Percentiles rank a stretch among this genome's conserved stretches.
These are phyloP conservation scores for Chondrus crispus DNA, from an alignment of 23 red algal species.

Conservation along the genomic window DNA sequence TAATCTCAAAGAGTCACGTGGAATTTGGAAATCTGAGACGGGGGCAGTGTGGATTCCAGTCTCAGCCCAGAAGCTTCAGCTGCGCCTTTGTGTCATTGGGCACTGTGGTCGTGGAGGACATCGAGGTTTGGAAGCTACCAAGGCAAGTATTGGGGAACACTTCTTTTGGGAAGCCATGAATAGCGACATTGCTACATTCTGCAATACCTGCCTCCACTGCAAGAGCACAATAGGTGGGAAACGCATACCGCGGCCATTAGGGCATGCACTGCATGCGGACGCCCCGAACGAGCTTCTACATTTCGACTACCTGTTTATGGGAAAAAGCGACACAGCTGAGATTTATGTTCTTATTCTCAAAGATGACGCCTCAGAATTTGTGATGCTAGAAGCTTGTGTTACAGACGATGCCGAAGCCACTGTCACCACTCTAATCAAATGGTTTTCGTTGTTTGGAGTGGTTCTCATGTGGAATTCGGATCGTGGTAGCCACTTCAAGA, in stretches of 20 bases:
- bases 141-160: background rate
- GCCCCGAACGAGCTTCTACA: background rate
- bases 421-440: background rate
- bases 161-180: background rate
- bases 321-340: background rate
- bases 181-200: background rate
- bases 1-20: background rate
- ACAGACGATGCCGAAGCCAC: background rate
- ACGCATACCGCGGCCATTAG: background rate
- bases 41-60: background rate
- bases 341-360: conserved; percentile 9
- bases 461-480: background rate
- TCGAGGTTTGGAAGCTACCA: background rate
- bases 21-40: background rate
- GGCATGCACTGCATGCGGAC: background rate
- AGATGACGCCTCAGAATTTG: background rate
- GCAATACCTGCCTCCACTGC: background rate
- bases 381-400: background rate
- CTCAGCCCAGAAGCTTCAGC: background rate
- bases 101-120: background rate
- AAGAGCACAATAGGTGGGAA: background rate
- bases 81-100: background rate
- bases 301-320: conserved; percentile 18
- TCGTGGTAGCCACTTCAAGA: conserved; percentile 18
- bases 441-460: background rate